Evolutionary conservation across 257 asterid species (phyloP), one percentile per base, ranked within the genome.

Genomic region (Plantago elongata): DNA sequence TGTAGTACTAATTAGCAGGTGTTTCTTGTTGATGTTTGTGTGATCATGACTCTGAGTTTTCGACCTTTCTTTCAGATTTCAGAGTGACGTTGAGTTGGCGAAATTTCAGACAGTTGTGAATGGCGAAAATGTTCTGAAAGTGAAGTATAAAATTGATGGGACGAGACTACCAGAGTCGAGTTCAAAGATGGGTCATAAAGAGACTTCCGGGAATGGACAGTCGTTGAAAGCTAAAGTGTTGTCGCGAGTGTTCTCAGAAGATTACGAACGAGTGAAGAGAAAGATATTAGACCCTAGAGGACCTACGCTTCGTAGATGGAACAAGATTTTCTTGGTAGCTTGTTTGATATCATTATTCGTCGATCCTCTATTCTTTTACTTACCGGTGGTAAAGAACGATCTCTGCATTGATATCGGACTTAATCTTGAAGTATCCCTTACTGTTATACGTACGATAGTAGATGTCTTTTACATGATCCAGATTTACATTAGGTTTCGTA

Each of bases 191-290:
- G 40, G 5, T 34, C 82, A 76, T 13, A 80, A 67, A 45, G 72
- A 54, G 60, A 27, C 16, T 47, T 60, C 48, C 13, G 76, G 52
- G 49, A 61, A 68, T 13, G 80, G 79, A 9, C 80, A 64, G 61
- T 86, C 95, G 11, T 71, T 91, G 63, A 86, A 82, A 68, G 83
- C 92, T 43, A 88, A 84, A 74, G 95, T 85, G 16, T 49, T 91
- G 6, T 91, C 94, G 11, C 80, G 98, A 27, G 96, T 91, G 0
- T 91, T 91, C 75, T 92, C 99, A 3, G 99, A 92, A 76, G 99
- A 92, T 30, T 92, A 86, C 18, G 97, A 84, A 51, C 74, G 89
- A 45, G 96, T 78, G 57, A 73, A 85, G 84, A 80, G 48, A 64
- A 82, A 77, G 81, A 85, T 92, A 68, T 58, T 84, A 18, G 97